Evolutionary conservation across 75 land plant species (phyloP).

Genomic region (Gnetum montanum): DNA sequence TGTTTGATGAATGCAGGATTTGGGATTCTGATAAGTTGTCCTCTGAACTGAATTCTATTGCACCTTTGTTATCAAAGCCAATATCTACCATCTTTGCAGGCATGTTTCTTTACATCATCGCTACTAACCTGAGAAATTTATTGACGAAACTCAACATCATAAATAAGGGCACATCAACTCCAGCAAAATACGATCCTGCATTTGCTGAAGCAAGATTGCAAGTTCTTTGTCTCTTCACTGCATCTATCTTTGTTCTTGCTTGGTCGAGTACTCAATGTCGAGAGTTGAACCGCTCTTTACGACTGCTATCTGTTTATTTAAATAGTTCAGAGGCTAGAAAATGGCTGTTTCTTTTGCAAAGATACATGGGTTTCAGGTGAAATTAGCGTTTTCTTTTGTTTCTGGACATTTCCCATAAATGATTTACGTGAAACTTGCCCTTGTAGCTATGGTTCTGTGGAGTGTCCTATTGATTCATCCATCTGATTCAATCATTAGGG

Average conservation of each 20-base stretch:
- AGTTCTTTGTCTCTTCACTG: constrained; percentile 4
- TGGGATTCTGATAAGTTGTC: neutral
- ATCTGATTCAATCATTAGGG: no score
- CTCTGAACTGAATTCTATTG: neutral
- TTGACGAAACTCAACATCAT: neutral
- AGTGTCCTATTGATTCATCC: no score
- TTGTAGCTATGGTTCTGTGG: no score
- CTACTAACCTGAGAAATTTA: neutral
- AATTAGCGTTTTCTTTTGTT: neutral
- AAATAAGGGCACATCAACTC: neutral
- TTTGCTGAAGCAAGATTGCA: constrained; percentile 11
- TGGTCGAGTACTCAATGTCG: constrained; percentile 1
- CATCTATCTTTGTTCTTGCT: constrained; percentile 3
- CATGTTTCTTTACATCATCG: constrained; percentile 6
- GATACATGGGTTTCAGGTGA: neutral
- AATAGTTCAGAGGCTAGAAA: neutral
- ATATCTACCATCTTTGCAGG: constrained; percentile 8
- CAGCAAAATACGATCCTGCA: neutral
- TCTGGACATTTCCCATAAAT: no score
- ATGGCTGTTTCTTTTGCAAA: constrained; percentile 3
- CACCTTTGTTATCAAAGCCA: constrained; percentile 1
- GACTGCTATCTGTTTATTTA: neutral
- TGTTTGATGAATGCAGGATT: neutral
- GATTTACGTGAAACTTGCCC: no score
- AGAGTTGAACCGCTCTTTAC: neutral